Conservation (phyloP, 2,329 filamentous ascomycete genomes). For the Lojkania enalia region DNA sequence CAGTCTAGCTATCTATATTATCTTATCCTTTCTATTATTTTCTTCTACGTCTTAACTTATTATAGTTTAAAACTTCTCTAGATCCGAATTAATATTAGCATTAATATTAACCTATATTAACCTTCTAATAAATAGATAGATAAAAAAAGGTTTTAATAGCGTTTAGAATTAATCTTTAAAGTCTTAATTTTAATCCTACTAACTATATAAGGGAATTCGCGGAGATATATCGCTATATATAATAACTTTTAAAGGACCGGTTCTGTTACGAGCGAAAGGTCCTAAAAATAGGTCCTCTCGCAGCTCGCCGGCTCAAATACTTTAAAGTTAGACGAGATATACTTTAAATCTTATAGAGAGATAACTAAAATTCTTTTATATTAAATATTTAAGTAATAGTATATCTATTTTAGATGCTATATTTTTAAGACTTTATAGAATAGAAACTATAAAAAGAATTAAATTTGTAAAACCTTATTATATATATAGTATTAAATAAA, state of each 20-base stretch:
- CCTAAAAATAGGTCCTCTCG: too few species aligned
- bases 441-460: constrained; percentile 18
- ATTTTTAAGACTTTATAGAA: constrained; percentile 20
- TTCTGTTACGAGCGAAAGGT: too few species aligned
- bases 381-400: background rate
- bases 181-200: background rate
- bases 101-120: background rate
- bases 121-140: background rate
- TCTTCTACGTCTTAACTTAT: background rate
- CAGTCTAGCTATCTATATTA: background rate
- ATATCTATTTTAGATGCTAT: constrained; percentile 21
- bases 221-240: too few species aligned
- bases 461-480: constrained; percentile 15
- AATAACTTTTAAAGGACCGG: too few species aligned
- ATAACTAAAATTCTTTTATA: too few species aligned
- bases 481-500: constrained; percentile 17
- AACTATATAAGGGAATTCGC: too few species aligned
- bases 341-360: too few species aligned
- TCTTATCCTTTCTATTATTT: background rate
- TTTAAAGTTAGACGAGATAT: too few species aligned
- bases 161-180: background rate
- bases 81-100: background rate
- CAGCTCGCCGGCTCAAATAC: too few species aligned
- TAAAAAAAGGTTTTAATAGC: background rate
- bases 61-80: background rate